Conservation (phyloP, 768 basidiomycete species). For the Phlebiopsis gigantea region DNA sequence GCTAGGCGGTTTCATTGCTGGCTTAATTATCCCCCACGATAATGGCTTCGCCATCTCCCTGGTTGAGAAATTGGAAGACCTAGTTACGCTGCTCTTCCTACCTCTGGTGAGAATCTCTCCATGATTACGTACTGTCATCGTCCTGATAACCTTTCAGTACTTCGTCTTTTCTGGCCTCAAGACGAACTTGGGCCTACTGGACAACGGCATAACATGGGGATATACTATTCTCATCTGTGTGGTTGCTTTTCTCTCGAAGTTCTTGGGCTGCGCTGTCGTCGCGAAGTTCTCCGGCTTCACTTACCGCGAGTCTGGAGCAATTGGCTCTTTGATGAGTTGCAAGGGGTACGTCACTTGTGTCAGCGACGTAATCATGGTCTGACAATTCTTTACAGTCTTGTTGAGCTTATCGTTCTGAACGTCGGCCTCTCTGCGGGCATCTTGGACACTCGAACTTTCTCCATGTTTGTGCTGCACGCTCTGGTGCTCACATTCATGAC, state of each 20-base stretch:
- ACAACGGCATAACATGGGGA: slow-evolving; percentile 77
- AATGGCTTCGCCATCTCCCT: slow-evolving; percentile 77
- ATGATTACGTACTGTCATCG: neutral
- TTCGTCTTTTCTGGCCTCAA: slow-evolving; percentile 74
- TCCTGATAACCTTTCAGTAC: slow-evolving; percentile 41
- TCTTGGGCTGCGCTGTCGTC: slow-evolving; percentile 56
- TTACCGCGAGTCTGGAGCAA: slow-evolving; percentile 72
- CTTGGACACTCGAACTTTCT: slow-evolving; percentile 64
- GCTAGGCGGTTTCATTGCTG: slow-evolving; percentile 74
- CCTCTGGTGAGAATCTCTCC: slow-evolving; percentile 52
- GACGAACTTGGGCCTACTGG: slow-evolving; percentile 75
- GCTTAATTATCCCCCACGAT: slow-evolving; percentile 77
- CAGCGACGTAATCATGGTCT: neutral
- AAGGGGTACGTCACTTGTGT: slow-evolving; percentile 55
- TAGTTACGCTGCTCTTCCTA: slow-evolving; percentile 70
- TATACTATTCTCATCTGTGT: slow-evolving; percentile 71
- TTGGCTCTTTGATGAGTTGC: slow-evolving; percentile 87
- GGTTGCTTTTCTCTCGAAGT: slow-evolving; percentile 78
- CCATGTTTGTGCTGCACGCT: slow-evolving; percentile 84
- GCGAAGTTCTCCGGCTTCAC: slow-evolving; percentile 63
- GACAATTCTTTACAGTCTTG: slow-evolving; percentile 39
- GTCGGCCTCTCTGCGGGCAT: slow-evolving; percentile 71
- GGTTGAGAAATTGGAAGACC: slow-evolving; percentile 83
- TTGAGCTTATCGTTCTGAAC: slow-evolving; percentile 90
- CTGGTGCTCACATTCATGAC: slow-evolving; percentile 78